A percentile compares a stretch with the other conserved stretches of the same genome.
These are phyloP conservation scores for Pseudogymnoascus sp. DNA, from an alignment of 2,329 filamentous ascomycete genomes.

Conservation along the genomic window DNA sequence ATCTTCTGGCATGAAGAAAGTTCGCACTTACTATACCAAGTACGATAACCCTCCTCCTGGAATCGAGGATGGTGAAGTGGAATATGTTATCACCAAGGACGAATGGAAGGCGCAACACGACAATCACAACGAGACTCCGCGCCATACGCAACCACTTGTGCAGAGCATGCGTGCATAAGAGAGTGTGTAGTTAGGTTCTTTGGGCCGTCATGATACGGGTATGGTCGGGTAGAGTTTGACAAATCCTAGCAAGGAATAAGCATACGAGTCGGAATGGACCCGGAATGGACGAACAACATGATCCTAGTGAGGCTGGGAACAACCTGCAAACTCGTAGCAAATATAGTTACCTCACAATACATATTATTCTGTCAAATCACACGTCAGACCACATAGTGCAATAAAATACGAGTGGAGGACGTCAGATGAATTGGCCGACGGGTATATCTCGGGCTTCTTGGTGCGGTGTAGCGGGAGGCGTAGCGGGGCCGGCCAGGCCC, in stretches of 20 bases:
- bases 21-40: background rate
- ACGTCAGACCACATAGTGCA: background rate
- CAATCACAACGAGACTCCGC: background rate
- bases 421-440: background rate
- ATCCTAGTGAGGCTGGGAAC: background rate
- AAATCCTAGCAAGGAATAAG: background rate
- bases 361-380: background rate
- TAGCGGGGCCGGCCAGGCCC: background rate
- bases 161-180: background rate
- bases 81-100: background rate
- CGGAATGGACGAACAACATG: background rate
- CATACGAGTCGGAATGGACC: background rate
- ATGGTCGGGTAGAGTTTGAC: background rate
- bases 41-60: constrained; percentile 2
- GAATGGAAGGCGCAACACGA: background rate
- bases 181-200: background rate
- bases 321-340: background rate
- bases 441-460: background rate
- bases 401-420: background rate
- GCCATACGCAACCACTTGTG: background rate
- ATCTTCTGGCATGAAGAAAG: background rate
- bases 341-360: background rate
- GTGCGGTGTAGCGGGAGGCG: background rate
- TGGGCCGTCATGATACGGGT: background rate
- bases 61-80: constrained; percentile 4